Conservation (phyloP, 345 rosid species). For the Eucalyptus erythrocorys region DNA sequence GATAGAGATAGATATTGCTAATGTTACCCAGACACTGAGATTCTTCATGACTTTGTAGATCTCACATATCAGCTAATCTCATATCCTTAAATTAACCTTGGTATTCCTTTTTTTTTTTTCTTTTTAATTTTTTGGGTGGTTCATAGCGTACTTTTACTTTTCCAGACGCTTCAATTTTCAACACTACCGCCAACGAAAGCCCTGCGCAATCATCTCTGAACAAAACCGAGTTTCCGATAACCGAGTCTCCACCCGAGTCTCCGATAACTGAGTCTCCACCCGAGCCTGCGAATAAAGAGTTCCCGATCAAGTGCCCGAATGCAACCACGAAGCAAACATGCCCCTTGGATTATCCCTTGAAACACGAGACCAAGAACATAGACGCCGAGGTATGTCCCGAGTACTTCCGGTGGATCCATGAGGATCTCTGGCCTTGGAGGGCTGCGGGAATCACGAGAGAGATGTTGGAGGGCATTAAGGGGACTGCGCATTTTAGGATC, state of each 20-base stretch:
- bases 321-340: conserved; percentile 5
- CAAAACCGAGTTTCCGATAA: neutral
- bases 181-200: neutral
- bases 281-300: neutral
- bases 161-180: neutral
- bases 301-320: neutral
- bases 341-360: conserved; percentile 14
- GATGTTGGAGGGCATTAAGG: conserved; percentile 26
- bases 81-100: neutral
- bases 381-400: conserved; percentile 27
- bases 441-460: conserved; percentile 37
- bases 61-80: neutral
- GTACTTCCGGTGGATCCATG: conserved; percentile 60
- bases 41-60: neutral
- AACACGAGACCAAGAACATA: neutral
- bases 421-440: conserved; percentile 44
- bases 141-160: neutral
- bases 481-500: conserved; percentile 32
- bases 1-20: neutral
- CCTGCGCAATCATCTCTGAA: neutral
- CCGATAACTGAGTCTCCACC: neutral
- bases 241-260: neutral
- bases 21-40: neutral
- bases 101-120: too few relatives aligned
- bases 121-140: neutral